These are phyloP conservation scores for Gossypium aridum DNA, from an alignment of 441 rosid species.

Conservation along the genomic window DNA sequence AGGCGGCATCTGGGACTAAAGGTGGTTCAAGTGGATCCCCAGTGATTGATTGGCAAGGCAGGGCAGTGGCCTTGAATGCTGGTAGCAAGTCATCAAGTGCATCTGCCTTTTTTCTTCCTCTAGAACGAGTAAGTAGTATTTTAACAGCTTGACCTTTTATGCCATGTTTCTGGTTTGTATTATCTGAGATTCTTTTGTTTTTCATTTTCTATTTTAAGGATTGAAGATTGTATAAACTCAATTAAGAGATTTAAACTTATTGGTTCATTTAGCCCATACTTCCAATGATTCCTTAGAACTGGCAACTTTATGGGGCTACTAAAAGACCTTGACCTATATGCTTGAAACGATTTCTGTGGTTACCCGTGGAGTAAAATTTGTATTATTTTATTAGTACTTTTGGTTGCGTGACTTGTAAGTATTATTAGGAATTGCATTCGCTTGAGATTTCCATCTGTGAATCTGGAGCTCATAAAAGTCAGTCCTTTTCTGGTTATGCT, in stretches of 20 bases:
- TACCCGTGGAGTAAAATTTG: not conserved
- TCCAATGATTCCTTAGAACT: not conserved
- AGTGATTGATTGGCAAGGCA: slow-evolving; percentile 93
- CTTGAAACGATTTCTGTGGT: not conserved
- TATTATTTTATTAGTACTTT: not conserved
- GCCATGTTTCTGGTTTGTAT: slow-evolving; percentile 5
- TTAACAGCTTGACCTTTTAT: slow-evolving; percentile 11
- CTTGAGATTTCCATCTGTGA: not conserved
- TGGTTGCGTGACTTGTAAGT: not conserved
- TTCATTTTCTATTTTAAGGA: not conserved
- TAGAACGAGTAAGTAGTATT: slow-evolving; percentile 66
- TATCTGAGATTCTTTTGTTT: not conserved
- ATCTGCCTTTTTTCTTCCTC: slow-evolving; percentile 86
- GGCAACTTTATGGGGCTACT: not conserved
- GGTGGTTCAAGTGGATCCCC: slow-evolving; percentile 99
- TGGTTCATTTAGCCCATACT: not conserved
- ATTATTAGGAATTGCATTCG: not conserved
- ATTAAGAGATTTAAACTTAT: not conserved
- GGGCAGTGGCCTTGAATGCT: slow-evolving; percentile 97
- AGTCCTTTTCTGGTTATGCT: not conserved
- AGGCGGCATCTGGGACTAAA: slow-evolving; percentile 99
- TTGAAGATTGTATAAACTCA: not conserved
- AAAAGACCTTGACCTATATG: not conserved
- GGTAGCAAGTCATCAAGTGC: slow-evolving; percentile 92
- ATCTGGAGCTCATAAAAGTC: slow-evolving; percentile 3